These are phyloP conservation scores for Nicotiana tabacum DNA, from an alignment of 257 asterid species.

Conservation along the genomic window DNA sequence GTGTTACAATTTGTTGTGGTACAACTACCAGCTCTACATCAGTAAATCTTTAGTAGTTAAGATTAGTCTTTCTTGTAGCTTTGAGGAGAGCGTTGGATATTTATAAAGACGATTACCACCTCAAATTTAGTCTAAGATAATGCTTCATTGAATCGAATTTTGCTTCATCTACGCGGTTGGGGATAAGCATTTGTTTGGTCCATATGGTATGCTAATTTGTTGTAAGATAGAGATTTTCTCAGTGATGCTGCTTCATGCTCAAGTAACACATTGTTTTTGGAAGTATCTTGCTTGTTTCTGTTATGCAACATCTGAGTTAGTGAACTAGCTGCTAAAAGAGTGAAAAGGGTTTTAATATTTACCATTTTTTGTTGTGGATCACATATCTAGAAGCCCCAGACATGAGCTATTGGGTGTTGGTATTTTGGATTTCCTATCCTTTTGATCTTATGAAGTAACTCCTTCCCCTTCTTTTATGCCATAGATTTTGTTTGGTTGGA, in stretches of 20 bases:
- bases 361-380: background rate
- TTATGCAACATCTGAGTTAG: background rate
- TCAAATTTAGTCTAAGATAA: background rate
- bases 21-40: background rate
- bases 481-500: background rate
- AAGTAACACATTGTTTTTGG: background rate
- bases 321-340: background rate
- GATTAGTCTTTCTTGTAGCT: background rate
- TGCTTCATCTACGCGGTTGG: background rate
- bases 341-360: background rate
- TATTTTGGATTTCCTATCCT: background rate
- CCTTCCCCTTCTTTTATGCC: background rate
- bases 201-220: background rate
- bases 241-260: background rate
- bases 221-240: background rate
- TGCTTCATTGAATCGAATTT: background rate
- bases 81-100: background rate
- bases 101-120: background rate
- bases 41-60: background rate
- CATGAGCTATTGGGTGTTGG: background rate
- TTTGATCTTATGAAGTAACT: conserved; percentile 1
- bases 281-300: background rate
- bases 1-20: background rate
- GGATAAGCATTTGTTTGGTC: background rate
- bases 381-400: background rate